Base-by-base conservation (phyloP, 2,329 filamentous ascomycete genomes). In the Cryphonectria japonica region DNA sequence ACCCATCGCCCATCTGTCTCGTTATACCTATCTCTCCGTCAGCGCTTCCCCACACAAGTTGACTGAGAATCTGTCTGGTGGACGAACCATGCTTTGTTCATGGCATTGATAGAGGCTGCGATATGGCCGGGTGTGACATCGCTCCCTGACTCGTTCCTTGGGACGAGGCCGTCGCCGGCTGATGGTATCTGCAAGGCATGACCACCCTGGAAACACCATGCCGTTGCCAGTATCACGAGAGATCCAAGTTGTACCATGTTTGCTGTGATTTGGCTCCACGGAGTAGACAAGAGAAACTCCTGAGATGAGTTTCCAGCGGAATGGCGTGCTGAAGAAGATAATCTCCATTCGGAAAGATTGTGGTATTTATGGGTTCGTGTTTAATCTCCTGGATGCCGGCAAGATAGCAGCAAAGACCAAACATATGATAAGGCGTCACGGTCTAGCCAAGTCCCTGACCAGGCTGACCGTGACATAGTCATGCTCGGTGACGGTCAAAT, bases 61-160 rank as follows among this genome's bases (percentile, higher is more conserved):
- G 22, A 34, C 19, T 14, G 8, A 5, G 16, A 32, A 54, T 14
- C n/a, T 26, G 34, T 13, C 6, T 11, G 7, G 29, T 41, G 13
- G 13, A 52, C 67, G 26, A 14, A 64, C 72, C 81, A 82, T 66
- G 76, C 74, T 14, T 39, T 72, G 75, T 81, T 83, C 77, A 83
- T 77, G 57, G 79, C 75, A 26, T 79, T 75, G 64, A 83, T 77
- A 32, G 79, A 76, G 3, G 73, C 73, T 65, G 46, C 50, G 1
- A 70, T 69, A 8, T 54, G 8, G 19, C 5, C 39, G 16, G 57
- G 62, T 34, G 61, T 69, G 22, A 69, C 67, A 19, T 54, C 69
- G 52, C n/a, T 64, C 69, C 69, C 66, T 26, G 62, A 54, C 8
- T 16, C 63, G 26, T 69, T 59, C 43, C 52, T 66, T 9, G 9